Percentiles rank a stretch among this genome's conserved stretches.
Evolutionary conservation across 2,329 filamentous ascomycete species (phyloP).

Genomic region (Diaporthe longicolla): DNA sequence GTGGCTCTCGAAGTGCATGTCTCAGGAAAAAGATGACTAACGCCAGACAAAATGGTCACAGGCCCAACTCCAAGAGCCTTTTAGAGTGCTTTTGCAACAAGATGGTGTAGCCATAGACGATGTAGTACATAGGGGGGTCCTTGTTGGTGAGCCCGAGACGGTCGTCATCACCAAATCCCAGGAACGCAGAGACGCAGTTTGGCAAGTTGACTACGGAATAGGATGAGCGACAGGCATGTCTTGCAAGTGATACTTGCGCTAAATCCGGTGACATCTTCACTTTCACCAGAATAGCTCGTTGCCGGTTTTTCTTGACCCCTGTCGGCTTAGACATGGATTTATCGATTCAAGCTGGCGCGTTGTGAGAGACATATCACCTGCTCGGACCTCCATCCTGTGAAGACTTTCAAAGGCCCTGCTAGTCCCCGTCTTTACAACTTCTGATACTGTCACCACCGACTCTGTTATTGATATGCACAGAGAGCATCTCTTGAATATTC

Average conservation of each 20-base stretch:
- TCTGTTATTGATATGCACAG: background rate
- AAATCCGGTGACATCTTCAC: background rate
- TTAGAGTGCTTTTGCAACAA: background rate
- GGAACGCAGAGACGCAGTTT: background rate
- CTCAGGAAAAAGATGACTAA: background rate
- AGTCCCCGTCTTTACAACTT: background rate
- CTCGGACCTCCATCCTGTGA: too few species aligned
- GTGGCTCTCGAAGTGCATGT: background rate
- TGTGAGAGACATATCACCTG: background rate
- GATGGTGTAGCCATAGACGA: background rate
- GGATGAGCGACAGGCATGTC: background rate
- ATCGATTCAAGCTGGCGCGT: background rate
- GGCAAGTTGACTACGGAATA: background rate
- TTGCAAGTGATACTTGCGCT: background rate
- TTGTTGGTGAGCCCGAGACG: background rate
- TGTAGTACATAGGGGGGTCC: background rate
- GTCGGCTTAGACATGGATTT: too few species aligned
- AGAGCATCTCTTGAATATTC: background rate
- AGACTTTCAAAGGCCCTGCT: background rate
- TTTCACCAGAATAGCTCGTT: background rate
- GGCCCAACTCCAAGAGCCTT: background rate
- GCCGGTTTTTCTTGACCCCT: too few species aligned
- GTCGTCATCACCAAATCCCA: background rate
- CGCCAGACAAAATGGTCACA: background rate
- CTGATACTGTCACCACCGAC: background rate